Conservation (phyloP, 2,329 filamentous ascomycete species). For the Neobulgaria alba region DNA sequence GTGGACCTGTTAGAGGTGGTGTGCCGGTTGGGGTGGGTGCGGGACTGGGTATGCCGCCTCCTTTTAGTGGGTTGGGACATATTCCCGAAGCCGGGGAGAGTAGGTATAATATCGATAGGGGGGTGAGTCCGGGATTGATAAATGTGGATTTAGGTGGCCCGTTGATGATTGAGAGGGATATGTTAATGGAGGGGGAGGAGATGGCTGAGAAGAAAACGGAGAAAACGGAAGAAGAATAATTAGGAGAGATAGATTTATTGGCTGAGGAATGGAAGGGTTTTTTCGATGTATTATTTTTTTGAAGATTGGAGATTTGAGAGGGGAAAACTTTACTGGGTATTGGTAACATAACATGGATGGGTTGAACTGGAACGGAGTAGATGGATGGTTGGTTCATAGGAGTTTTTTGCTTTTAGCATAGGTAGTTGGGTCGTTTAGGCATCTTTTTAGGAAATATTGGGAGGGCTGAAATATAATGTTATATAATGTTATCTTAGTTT, state of each 20-base stretch:
- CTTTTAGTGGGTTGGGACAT: conserved; percentile 8
- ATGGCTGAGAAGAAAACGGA: neutral
- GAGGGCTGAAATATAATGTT: too few species aligned
- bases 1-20: conserved; percentile 3
- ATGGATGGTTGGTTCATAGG: too few species aligned
- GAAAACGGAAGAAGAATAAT: neutral
- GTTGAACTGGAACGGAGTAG: too few species aligned
- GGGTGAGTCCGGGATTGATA: neutral
- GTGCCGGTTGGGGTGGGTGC: conserved; percentile 3
- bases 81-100: conserved; percentile 20
- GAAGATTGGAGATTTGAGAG: too few species aligned
- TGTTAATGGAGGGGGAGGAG: neutral
- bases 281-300: too few species aligned
- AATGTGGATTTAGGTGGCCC: too few species aligned
- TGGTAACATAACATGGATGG: too few species aligned
- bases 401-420: too few species aligned
- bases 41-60: neutral
- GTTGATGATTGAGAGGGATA: neutral
- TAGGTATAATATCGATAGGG: conserved; percentile 9
- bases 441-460: too few species aligned
- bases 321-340: too few species aligned
- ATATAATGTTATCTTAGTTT: too few species aligned
- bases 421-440: too few species aligned
- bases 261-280: neutral
- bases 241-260: neutral